phyloP scores from a whole-genome alignment of 352 stramenopile genomes.

The Phytophthora gonapodyides region DNA sequence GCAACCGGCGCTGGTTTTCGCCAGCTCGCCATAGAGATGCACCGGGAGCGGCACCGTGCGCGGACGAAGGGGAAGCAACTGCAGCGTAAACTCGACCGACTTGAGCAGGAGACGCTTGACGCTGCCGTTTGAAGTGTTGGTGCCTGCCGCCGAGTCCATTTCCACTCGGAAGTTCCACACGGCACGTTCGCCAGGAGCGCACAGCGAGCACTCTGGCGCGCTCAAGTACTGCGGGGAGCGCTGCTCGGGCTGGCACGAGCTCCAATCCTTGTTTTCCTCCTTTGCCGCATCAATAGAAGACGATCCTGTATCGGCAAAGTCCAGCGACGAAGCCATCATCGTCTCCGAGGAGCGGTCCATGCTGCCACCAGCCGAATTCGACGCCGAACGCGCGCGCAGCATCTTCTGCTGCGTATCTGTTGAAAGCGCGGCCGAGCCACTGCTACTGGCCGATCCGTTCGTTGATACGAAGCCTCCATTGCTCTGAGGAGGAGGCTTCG shows the following conservation, averaged over 20 bases:
- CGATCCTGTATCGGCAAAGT: slow-evolving; percentile 72
- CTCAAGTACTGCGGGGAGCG: slow-evolving; percentile 69
- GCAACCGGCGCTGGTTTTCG: slow-evolving; percentile 82
- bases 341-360: slow-evolving; percentile 79
- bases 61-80: slow-evolving; percentile 78
- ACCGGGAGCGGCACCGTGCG: slow-evolving; percentile 80
- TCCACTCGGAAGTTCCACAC: slow-evolving; percentile 92
- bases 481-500: slow-evolving; percentile 84
- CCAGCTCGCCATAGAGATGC: slow-evolving; percentile 86
- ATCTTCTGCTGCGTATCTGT: slow-evolving; percentile 67
- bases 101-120: slow-evolving; percentile 87
- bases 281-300: slow-evolving; percentile 58
- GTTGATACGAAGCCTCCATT: slow-evolving; percentile 86
- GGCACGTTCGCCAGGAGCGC: slow-evolving; percentile 76
- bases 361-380: slow-evolving; percentile 43
- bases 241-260: slow-evolving; percentile 84
- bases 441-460: slow-evolving; percentile 31
- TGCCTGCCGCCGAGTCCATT: slow-evolving; percentile 62
- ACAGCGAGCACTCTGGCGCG: slow-evolving; percentile 75
- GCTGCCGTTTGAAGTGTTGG: slow-evolving; percentile 47
- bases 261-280: slow-evolving; percentile 91
- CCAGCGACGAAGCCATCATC: slow-evolving; percentile 41
- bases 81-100: slow-evolving; percentile 89
- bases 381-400: slow-evolving; percentile 57
- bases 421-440: slow-evolving; percentile 44